Conservation (phyloP, 2,329 filamentous ascomycete genomes). For the Nakataea oryzae region DNA sequence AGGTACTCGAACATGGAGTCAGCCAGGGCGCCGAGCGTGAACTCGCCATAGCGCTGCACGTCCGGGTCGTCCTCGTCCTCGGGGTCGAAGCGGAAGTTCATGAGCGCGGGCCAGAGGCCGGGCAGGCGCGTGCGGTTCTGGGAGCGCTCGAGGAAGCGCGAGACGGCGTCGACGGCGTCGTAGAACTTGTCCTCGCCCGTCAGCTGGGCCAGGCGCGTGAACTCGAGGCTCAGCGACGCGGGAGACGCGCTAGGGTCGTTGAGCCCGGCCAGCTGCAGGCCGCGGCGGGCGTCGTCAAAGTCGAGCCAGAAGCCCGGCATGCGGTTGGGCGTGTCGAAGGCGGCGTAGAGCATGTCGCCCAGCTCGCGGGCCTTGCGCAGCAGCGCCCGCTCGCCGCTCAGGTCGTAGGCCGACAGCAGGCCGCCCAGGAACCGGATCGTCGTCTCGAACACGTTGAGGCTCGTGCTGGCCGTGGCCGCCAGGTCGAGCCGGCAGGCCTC, state of each 20-base stretch:
- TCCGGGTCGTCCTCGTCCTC: constrained; percentile 3
- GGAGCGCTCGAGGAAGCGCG: constrained; percentile 54
- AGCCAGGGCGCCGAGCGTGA: constrained; percentile 42
- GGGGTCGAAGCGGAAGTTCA: constrained; percentile 41
- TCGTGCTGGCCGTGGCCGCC: constrained; percentile 28
- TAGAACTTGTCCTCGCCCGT: constrained; percentile 61
- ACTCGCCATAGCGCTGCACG: constrained; percentile 25
- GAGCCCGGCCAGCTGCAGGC: constrained; percentile 21
- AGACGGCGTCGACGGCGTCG: constrained; percentile 66
- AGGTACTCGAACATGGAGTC: constrained; percentile 52
- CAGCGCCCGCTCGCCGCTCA: constrained; percentile 31
- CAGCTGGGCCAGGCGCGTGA: constrained; percentile 59
- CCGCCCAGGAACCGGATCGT: constrained; percentile 46
- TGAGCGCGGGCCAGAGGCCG: constrained; percentile 61
- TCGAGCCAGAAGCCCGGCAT: constrained; percentile 47
- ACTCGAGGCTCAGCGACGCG: constrained; percentile 59
- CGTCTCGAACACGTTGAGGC: constrained; percentile 53
- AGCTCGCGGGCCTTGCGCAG: constrained; percentile 39
- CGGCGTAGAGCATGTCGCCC: constrained; percentile 38
- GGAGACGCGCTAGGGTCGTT: constrained; percentile 24
- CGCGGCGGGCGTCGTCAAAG: constrained; percentile 27
- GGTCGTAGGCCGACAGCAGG: constrained; percentile 39
- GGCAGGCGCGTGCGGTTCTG: constrained; percentile 63
- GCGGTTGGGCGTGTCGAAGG: constrained; percentile 41
- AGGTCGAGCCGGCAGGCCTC: constrained; percentile 45